A percentile compares a stretch with the other conserved stretches of the same genome.
Evolutionary conservation across 805 yeast species (phyloP).

Genomic region (Monosporozyma unispora): DNA sequence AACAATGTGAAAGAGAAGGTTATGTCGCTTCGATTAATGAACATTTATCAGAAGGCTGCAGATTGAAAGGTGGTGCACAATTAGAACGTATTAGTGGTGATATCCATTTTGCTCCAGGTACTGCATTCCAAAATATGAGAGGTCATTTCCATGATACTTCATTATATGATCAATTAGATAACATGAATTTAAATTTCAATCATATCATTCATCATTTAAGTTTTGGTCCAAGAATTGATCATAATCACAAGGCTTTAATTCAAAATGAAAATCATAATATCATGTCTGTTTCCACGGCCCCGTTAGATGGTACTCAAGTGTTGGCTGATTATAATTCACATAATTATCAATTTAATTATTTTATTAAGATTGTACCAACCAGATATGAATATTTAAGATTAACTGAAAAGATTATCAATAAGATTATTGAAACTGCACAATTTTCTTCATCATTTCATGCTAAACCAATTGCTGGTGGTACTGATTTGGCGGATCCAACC

Average conservation of each 20-base stretch:
- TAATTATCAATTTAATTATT: constrained; percentile 63
- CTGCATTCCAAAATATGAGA: constrained; percentile 43
- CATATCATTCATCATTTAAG: constrained; percentile 75
- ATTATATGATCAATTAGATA: constrained; percentile 41
- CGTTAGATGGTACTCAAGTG: constrained; percentile 50
- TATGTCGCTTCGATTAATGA: constrained; percentile 53
- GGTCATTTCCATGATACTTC: constrained; percentile 83
- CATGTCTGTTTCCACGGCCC: constrained; percentile 36
- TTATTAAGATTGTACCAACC: constrained; percentile 82
- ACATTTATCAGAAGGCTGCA: constrained; percentile 75
- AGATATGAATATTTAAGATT: constrained; percentile 55
- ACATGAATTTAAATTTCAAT: constrained; percentile 59
- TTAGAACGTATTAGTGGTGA: constrained; percentile 85
- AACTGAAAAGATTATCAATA: constrained; percentile 21
- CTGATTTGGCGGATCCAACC: constrained; percentile 82
- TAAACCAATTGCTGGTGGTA: constrained; percentile 77
- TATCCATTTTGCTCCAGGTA: constrained; percentile 94
- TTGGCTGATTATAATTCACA: constrained; percentile 36
- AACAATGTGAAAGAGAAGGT: constrained; percentile 89
- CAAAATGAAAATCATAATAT: neutral
- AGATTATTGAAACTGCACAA: constrained; percentile 68
- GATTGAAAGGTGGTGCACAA: constrained; percentile 67
- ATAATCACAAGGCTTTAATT: constrained; percentile 6
- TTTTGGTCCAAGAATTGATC: constrained; percentile 47
- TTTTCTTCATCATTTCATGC: constrained; percentile 84